Evolutionary conservation across 306 rosid genomes (phyloP).

Genomic region (Rubus parviflorus): DNA sequence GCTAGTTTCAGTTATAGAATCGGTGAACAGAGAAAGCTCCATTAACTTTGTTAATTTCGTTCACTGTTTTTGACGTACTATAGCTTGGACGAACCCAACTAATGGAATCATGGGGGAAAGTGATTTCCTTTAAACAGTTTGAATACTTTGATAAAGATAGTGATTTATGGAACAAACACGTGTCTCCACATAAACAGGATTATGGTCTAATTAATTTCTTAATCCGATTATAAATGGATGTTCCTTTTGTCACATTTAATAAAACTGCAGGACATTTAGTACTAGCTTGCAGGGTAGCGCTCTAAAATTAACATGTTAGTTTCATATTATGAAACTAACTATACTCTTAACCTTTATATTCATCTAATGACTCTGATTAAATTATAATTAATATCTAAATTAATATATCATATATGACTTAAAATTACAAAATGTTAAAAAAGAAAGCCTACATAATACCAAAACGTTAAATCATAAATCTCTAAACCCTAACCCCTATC

Average conservation of each 20-base stretch:
- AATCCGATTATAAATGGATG: not conserved
- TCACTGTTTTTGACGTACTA: not conserved
- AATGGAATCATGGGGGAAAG: not conserved
- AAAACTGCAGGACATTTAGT: not conserved
- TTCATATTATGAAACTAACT: too few relatives aligned
- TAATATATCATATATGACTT: too few relatives aligned
- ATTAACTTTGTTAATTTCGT: not conserved
- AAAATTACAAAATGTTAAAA: too few relatives aligned
- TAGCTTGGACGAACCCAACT: not conserved
- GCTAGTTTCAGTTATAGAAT: not conserved
- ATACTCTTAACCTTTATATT: too few relatives aligned
- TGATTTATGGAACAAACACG: not conserved
- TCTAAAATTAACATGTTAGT: too few relatives aligned
- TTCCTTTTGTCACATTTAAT: too few relatives aligned
- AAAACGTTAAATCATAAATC: too few relatives aligned
- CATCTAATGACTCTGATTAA: too few relatives aligned
- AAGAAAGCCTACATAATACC: too few relatives aligned
- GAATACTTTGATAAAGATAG: not conserved
- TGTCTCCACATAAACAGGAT: not conserved
- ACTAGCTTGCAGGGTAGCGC: too few relatives aligned
- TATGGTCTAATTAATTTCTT: not conserved
- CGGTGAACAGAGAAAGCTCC: not conserved
- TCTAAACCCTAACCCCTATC: too few relatives aligned
- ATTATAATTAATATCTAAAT: too few relatives aligned
- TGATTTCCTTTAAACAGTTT: not conserved